phyloP scores from a whole-genome alignment of 495 filamentous ascomycete species.

The Penicillium lagena region DNA sequence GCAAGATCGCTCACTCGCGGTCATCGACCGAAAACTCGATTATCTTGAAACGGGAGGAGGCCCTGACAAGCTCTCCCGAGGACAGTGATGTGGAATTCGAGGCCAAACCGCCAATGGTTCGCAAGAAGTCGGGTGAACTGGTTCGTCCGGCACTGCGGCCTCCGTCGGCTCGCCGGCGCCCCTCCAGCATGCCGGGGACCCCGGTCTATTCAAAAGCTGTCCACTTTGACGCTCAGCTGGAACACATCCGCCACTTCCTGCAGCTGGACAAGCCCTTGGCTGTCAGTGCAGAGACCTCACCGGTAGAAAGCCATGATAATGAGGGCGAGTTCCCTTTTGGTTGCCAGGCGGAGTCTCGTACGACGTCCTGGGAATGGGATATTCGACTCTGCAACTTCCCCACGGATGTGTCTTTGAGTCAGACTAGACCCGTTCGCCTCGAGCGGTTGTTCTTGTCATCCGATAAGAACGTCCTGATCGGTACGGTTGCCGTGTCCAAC shows the following conservation, averaged over 20 bases:
- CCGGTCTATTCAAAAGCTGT: conserved; percentile 92
- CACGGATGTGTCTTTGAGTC: conserved; percentile 54
- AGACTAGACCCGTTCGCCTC: conserved; percentile 60
- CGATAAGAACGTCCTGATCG: conserved; percentile 80
- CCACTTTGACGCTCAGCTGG: conserved; percentile 89
- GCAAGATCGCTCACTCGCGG: conserved; percentile 72
- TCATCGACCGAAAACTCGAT: conserved; percentile 76
- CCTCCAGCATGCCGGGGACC: conserved; percentile 95
- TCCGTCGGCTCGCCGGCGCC: conserved; percentile 62
- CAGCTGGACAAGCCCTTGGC: conserved; percentile 89
- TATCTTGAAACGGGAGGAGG: conserved; percentile 44
- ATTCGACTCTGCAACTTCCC: conserved; percentile 82
- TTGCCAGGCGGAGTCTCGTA: conserved; percentile 37
- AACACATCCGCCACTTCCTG: conserved; percentile 91
- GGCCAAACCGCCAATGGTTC: conserved; percentile 76
- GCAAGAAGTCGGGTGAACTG: conserved; percentile 97
- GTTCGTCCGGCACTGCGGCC: conserved; percentile 87
- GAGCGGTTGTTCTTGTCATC: conserved; percentile 80
- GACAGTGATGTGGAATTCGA: conserved; percentile 50
- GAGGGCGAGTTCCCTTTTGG: conserved; percentile 84
- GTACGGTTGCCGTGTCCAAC: conserved; percentile 78
- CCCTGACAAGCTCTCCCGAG: conserved; percentile 55
- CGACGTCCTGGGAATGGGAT: conserved; percentile 73
- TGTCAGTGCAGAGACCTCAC: conserved; percentile 92
- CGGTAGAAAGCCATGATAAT: conserved; percentile 75